These are phyloP conservation scores for Ophiocordyceps camponoti-leonardi DNA, from an alignment of 2,329 filamentous ascomycete genomes.

Conservation along the genomic window DNA sequence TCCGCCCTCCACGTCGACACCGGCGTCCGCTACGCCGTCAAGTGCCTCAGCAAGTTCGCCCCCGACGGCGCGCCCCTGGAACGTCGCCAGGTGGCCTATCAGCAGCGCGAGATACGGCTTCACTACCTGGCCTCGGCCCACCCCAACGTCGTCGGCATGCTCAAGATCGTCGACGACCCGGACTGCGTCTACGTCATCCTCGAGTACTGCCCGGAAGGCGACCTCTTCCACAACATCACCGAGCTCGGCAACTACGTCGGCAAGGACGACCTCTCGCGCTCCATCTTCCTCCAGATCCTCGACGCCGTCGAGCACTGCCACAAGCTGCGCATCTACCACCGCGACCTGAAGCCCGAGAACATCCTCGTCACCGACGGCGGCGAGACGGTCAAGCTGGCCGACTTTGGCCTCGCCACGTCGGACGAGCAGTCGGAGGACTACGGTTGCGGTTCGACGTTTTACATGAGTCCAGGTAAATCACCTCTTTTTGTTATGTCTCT, in stretches of 20 bases:
- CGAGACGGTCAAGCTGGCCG: constrained; percentile 83
- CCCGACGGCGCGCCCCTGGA: constrained; percentile 55
- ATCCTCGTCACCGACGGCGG: constrained; percentile 82
- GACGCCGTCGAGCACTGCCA: constrained; percentile 96
- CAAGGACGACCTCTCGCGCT: constrained; percentile 75
- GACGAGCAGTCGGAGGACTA: constrained; percentile 80
- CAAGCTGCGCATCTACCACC: constrained; percentile 81
- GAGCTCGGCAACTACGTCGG: constrained; percentile 85
- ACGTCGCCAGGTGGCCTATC: constrained; percentile 71
- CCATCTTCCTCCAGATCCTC: constrained; percentile 84
- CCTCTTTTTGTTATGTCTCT: no score
- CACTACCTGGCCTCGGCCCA: constrained; percentile 83
- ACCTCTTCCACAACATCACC: constrained; percentile 94
- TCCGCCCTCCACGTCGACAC: constrained; percentile 71
- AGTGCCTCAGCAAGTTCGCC: constrained; percentile 88
- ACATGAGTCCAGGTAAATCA: constrained; percentile 91
- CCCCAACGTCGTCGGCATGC: constrained; percentile 81
- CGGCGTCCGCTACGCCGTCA: constrained; percentile 77
- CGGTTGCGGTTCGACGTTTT: constrained; percentile 95
- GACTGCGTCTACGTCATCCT: constrained; percentile 94
- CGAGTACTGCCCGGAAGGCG: constrained; percentile 93
- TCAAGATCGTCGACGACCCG: constrained; percentile 78
- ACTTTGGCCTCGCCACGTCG: constrained; percentile 88
- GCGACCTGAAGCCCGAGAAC: constrained; percentile 97
- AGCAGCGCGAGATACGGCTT: constrained; percentile 80